Conservation (phyloP, 805 yeast genomes). For the Yarrowia sp. region DNA sequence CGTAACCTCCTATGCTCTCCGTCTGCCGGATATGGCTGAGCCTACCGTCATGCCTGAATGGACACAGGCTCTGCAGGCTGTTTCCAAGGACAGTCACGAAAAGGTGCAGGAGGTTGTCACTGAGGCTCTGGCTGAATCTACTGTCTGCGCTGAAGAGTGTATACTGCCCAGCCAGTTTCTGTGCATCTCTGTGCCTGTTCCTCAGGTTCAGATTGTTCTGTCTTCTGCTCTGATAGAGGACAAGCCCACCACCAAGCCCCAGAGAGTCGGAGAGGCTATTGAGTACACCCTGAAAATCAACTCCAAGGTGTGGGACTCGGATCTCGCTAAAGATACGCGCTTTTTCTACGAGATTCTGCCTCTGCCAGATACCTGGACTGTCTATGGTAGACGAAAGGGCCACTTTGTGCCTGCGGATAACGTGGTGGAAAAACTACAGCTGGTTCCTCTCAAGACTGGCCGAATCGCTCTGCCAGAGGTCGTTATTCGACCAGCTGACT, state of each 20-base stretch:
- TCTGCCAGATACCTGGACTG: conserved; percentile 70
- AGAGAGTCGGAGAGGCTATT: neutral
- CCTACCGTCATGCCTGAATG: conserved; percentile 4
- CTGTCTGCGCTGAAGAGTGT: neutral
- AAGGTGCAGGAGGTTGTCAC: conserved; percentile 10
- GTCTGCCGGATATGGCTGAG: conserved; percentile 8
- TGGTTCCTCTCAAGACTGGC: conserved; percentile 78
- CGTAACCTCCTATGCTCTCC: conserved; percentile 27
- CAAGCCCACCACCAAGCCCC: conserved; percentile 13
- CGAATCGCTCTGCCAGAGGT: conserved; percentile 65
- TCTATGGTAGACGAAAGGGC: conserved; percentile 67
- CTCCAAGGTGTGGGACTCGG: conserved; percentile 22
- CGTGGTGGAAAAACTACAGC: conserved; percentile 33
- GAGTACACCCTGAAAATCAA: conserved; percentile 23
- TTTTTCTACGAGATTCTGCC: conserved; percentile 51
- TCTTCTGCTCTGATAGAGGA: conserved; percentile 6
- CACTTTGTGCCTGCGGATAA: conserved; percentile 43
- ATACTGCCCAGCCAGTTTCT: neutral
- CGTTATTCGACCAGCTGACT: conserved; percentile 43
- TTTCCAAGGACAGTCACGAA: neutral
- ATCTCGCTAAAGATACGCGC: conserved; percentile 31
- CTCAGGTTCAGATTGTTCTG: conserved; percentile 28
- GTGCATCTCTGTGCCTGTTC: conserved; percentile 18
- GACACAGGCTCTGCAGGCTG: conserved; percentile 14
- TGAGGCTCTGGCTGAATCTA: conserved; percentile 13